These are phyloP conservation scores for Fusarium scirpi DNA, from an alignment of 2,329 filamentous ascomycete species.

Conservation along the genomic window DNA sequence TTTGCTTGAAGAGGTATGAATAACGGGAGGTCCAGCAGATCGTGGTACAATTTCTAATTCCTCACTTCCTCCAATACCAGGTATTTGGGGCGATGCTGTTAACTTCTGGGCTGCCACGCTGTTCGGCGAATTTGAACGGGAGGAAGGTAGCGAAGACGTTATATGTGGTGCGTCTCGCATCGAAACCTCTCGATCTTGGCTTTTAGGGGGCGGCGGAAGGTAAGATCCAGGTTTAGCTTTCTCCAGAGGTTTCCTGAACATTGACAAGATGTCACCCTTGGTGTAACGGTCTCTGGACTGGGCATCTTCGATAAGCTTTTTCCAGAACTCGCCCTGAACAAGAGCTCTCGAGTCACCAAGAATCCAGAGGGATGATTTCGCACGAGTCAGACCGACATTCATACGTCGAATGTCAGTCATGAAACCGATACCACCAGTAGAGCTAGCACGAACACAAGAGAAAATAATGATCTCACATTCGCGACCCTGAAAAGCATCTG, in stretches of 20 bases:
- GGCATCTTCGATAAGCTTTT: conserved; percentile 85
- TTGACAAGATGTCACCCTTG: conserved; percentile 67
- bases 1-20: conserved; percentile 52
- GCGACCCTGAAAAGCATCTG: conserved; percentile 95
- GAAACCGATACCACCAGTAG: conserved; percentile 97
- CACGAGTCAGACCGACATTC: conserved; percentile 98
- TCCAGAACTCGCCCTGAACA: conserved; percentile 91
- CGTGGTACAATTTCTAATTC: conserved; percentile 41
- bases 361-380: conserved; percentile 96
- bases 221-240: conserved; percentile 49
- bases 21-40: conserved; percentile 52
- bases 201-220: conserved; percentile 15
- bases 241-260: conserved; percentile 61
- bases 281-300: conserved; percentile 81
- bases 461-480: conserved; percentile 99
- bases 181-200: conserved; percentile 28
- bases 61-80: conserved; percentile 35
- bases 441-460: conserved; percentile 93
- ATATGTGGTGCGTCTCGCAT: conserved; percentile 39
- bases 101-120: conserved; percentile 7
- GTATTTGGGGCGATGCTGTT: conserved; percentile 20
- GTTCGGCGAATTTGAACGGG: conserved; percentile 31
- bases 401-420: conserved; percentile 98
- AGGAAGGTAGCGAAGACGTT: conserved; percentile 16
- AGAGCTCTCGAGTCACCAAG: conserved; percentile 91